Evolutionary conservation across 1,284 basidiomycete genomes (phyloP).

Genomic region (Ustilago tritici): DNA sequence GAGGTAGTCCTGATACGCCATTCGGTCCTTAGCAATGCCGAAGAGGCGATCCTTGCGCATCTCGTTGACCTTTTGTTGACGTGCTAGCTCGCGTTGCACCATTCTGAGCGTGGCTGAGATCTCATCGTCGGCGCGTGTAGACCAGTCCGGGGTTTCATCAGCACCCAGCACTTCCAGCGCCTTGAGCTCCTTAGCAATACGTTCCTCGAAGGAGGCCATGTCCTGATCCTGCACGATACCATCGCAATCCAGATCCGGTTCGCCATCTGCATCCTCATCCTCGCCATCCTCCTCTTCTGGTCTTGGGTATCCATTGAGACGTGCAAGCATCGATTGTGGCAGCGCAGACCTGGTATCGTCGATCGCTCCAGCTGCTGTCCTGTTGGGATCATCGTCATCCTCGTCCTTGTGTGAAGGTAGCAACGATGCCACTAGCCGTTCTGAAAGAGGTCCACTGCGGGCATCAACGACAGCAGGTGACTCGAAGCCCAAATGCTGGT

Average conservation of each 20-base stretch:
- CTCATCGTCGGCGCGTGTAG: constrained; percentile 79
- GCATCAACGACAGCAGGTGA: constrained; percentile 54
- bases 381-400: constrained; percentile 10
- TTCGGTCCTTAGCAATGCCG: constrained; percentile 83
- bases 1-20: constrained; percentile 78
- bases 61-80: constrained; percentile 83
- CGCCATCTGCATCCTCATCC: constrained; percentile 51
- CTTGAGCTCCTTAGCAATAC: constrained; percentile 73
- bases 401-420: constrained; percentile 39
- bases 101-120: constrained; percentile 89
- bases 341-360: constrained; percentile 17
- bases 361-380: constrained; percentile 2
- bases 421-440: constrained; percentile 57
- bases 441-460: constrained; percentile 60
- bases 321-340: constrained; percentile 15
- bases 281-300: constrained; percentile 41
- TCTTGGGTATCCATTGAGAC: constrained; percentile 29
- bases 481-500: constrained; percentile 56
- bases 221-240: constrained; percentile 66
- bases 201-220: constrained; percentile 73
- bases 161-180: constrained; percentile 73
- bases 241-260: constrained; percentile 31
- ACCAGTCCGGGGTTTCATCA: constrained; percentile 69
- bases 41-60: constrained; percentile 81
- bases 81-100: constrained; percentile 83